A percentile compares a stretch with the other conserved stretches of the same genome.
phyloP scores from a whole-genome alignment of 2,329 filamentous ascomycete genomes.

The Dryadomyces sulphureus region DNA sequence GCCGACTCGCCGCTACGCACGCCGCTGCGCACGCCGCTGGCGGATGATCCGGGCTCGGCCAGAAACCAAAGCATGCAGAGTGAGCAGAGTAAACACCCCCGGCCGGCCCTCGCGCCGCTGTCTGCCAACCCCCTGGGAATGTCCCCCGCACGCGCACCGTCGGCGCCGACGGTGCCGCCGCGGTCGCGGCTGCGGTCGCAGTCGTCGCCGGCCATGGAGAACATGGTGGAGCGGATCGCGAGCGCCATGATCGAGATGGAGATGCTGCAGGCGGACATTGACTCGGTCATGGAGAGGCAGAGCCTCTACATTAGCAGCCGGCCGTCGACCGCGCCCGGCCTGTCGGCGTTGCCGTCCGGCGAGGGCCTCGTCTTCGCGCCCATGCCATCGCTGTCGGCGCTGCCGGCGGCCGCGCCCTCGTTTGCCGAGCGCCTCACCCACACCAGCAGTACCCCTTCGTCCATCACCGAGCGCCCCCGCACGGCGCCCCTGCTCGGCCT shows the following conservation, averaged over 20 bases:
- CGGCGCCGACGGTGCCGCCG: constrained; percentile 25
- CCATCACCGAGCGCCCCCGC: constrained; percentile 32
- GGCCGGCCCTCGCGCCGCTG: too few species aligned
- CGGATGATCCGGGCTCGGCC: neutral
- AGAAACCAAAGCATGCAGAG: neutral
- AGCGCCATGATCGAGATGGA: constrained; percentile 45
- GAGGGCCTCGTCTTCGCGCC: constrained; percentile 24
- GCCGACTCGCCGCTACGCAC: too few species aligned
- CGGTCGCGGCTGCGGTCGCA: constrained; percentile 29
- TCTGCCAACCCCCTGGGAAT: too few species aligned
- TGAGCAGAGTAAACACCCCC: too few species aligned
- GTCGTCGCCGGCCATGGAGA: constrained; percentile 32
- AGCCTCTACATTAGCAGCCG: constrained; percentile 40
- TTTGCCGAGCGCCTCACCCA: constrained; percentile 42
- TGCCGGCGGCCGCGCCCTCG: constrained; percentile 41
- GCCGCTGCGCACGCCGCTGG: too few species aligned
- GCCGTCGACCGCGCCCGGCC: constrained; percentile 36
- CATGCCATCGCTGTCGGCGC: constrained; percentile 40
- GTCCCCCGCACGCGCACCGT: constrained; percentile 13
- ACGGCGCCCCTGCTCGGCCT: too few species aligned
- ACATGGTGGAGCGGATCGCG: constrained; percentile 39
- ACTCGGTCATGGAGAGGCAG: constrained; percentile 44
- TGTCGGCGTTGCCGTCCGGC: too few species aligned
- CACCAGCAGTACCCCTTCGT: too few species aligned
- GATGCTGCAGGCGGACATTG: constrained; percentile 41